Base-by-base conservation (phyloP, 495 filamentous ascomycete species). In the Saxispiralis lemnorum region DNA sequence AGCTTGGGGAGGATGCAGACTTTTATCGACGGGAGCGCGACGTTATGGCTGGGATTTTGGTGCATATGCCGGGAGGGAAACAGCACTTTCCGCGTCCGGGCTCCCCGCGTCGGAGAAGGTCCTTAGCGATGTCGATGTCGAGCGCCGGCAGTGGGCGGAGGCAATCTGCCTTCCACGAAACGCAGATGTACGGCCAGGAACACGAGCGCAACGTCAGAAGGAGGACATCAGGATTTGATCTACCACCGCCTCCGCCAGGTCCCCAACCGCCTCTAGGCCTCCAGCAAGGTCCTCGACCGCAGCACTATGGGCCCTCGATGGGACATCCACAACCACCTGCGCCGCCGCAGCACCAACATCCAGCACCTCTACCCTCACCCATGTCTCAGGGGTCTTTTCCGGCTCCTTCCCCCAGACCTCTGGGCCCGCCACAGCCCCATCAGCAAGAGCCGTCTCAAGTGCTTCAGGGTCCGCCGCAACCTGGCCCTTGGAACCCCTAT, bases 11-110 rank as follows among this genome's bases (percentile, higher is more conserved):
- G 34, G 61, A 65, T 35, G 47, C 43, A 6, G 62, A 65, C 24
- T 63, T 55, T 37, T 65, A 65, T 40, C 44, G 52, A n/a, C 46
- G 44, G 2, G 63, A 66, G 43, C 51, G 63, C 7, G 60, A 63
- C 42, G 56, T 57, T 37, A 54, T 66, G 20, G 53, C 43, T 16
- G 31, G 51, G 7, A 39, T 59, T 14, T 38, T 64, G 10, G 38
- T 41, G 17, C 46, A 53, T 13, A 45, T 48, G 11, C 53, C 57
- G 1, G 57, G 56, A 13, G 58, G 49, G 9, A 59, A 59, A 10
- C 48, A 55, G 35, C 53, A 61, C 38, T 59, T 60, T 38, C 54
- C 60, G 2, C 49, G 61, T 1, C 60, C 60, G 2, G 28, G 38
- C 1, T 63, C 60, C 20, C 61, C 61, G 24, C 28, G 43, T 17